Evolutionary conservation across 1,284 basidiomycete species (phyloP).

Genomic region (Ustilago curta): DNA sequence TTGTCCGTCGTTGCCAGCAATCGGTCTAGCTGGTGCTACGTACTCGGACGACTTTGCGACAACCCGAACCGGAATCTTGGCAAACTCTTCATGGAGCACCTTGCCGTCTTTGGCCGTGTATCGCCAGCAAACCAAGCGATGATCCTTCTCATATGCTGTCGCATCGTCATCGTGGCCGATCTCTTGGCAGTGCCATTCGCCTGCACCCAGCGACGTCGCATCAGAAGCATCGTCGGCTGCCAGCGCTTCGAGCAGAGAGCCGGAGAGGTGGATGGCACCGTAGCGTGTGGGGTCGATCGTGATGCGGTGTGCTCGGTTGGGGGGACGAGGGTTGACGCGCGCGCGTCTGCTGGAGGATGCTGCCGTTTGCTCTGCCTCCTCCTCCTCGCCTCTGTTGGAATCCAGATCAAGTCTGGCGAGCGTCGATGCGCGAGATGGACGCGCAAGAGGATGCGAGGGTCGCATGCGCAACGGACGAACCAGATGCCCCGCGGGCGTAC

Average conservation of each 20-base stretch:
- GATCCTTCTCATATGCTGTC: neutral
- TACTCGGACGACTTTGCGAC: constrained; percentile 5
- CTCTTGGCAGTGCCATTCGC: constrained; percentile 44
- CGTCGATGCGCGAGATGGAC: constrained; percentile 32
- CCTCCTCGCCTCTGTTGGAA: constrained; percentile 18
- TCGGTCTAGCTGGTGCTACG: neutral
- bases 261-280: constrained; percentile 58
- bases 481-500: constrained; percentile 61
- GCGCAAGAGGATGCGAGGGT: constrained; percentile 54
- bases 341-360: constrained; percentile 15
- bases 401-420: constrained; percentile 14
- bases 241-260: constrained; percentile 46
- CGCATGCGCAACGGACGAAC: constrained; percentile 64
- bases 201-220: constrained; percentile 20
- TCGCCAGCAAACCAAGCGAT: constrained; percentile 44
- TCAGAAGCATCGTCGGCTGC: constrained; percentile 29
- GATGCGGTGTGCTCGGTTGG: constrained; percentile 48
- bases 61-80: constrained; percentile 33
- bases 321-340: constrained; percentile 41
- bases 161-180: constrained; percentile 31
- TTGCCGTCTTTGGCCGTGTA: constrained; percentile 44
- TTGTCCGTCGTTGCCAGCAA: constrained; percentile 6
- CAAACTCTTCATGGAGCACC: constrained; percentile 49
- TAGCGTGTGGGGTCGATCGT: constrained; percentile 66
- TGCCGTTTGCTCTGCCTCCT: constrained; percentile 4